These are phyloP conservation scores for Alternaria viburni DNA, from an alignment of 2,329 filamentous ascomycete species.

Conservation along the genomic window DNA sequence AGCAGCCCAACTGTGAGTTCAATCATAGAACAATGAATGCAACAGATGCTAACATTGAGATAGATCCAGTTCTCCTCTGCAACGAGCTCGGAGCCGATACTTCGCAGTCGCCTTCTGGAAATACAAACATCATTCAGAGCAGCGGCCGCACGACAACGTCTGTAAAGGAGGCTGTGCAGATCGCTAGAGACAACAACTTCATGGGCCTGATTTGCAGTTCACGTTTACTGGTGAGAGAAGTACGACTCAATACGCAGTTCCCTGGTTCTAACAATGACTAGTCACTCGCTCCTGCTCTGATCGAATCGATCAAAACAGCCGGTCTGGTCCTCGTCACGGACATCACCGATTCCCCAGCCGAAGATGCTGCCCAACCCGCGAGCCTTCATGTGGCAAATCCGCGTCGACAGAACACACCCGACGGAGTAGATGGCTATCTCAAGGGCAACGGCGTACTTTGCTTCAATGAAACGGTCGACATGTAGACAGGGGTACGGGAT, in stretches of 20 bases:
- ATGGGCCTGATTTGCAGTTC: constrained; percentile 96
- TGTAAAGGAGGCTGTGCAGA: constrained; percentile 92
- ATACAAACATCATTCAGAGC: constrained; percentile 55
- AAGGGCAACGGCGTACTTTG: constrained; percentile 85
- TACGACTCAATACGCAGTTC: background rate
- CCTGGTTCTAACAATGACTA: constrained; percentile 46
- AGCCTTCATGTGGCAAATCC: constrained; percentile 51
- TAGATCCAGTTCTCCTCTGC: constrained; percentile 89
- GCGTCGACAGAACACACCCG: constrained; percentile 62
- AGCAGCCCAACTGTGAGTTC: constrained; percentile 87
- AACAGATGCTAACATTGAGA: constrained; percentile 14
- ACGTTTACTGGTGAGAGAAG: constrained; percentile 73
- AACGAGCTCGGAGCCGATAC: constrained; percentile 81
- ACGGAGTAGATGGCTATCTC: constrained; percentile 86
- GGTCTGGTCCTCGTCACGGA: constrained; percentile 92
- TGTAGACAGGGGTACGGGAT: constrained; percentile 32
- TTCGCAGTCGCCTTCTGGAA: constrained; percentile 40
- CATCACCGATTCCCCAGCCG: constrained; percentile 66
- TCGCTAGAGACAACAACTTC: constrained; percentile 94
- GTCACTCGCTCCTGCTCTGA: constrained; percentile 91
- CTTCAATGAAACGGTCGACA: constrained; percentile 85
- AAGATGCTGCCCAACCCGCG: constrained; percentile 36
- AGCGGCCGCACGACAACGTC: constrained; percentile 79
- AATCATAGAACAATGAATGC: background rate
- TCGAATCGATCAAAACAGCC: constrained; percentile 92